Base-by-base conservation (phyloP, 495 filamentous ascomycete genomes). In the Oidiodendron maius region DNA sequence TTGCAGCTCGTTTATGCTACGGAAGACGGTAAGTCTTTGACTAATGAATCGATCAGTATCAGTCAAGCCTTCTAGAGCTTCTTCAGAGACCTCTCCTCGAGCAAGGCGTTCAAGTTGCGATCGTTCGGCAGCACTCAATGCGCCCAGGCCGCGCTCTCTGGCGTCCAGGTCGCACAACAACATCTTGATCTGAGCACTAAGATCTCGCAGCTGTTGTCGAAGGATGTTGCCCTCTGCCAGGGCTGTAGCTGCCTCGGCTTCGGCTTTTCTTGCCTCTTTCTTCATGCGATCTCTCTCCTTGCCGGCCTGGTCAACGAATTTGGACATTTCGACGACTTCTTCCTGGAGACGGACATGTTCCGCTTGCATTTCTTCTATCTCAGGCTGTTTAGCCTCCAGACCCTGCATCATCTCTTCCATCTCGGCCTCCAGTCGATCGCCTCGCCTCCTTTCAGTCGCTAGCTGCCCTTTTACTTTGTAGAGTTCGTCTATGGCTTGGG, bases 1-100 rank as follows among this genome's bases (percentile, higher is more conserved):
- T 56, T 97, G 90, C 20, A 99, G 76, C 43, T 96, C 86, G 38
- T 74, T 76, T 36, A 95, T 78, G 56, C 87, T 80, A 46, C 83
- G 86, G 79, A 93, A 97, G 1, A 84, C 80, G 4, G 84, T 83
- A 2, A 96, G 71, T 25, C 86, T 82, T 48, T 87, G 74, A 51
- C 84, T 90, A 55, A 99, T 97, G 65, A 93, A 84, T 22, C 80
- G 83, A 51, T 88, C 85, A 10, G 90, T 95, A 46, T 88, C 81
- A 12, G 80, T 84, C 35, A 87, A 69, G 45, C 84, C 86, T 8
- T 89, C 83, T 13, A 86, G 69, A 1, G 72, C 70, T 37, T 82
- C 75, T 12, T 81, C 78, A 40, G 68, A 66, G 34, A 85, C 55
- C 46, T 86, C 79, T 24, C 79, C 81, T 10, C 76, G 75, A 50